Evolutionary conservation across 768 basidiomycete species (phyloP).

Genomic region (Suillus discolor): DNA sequence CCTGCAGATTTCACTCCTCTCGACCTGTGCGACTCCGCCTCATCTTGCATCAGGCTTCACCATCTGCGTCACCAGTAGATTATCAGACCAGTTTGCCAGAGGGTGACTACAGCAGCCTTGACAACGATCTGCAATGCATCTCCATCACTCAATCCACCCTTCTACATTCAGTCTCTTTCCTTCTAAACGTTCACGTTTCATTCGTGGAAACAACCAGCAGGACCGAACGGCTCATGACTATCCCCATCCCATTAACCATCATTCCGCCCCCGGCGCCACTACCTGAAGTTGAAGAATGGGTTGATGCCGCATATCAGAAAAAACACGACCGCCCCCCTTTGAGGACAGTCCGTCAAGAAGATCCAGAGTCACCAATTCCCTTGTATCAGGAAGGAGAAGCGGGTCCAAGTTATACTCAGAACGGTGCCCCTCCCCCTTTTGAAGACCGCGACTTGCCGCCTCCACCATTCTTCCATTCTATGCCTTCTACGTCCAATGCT

Average conservation of each 20-base stretch:
- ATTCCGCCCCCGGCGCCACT: constrained; percentile 78
- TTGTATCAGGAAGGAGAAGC: constrained; percentile 72
- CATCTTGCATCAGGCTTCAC: constrained; percentile 67
- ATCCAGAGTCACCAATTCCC: constrained; percentile 60
- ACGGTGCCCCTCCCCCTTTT: constrained; percentile 78
- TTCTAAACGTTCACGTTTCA: constrained; percentile 70
- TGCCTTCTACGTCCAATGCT: constrained; percentile 58
- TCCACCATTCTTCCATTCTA: constrained; percentile 57
- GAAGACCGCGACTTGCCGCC: constrained; percentile 84
- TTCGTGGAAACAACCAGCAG: constrained; percentile 73
- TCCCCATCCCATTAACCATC: constrained; percentile 70
- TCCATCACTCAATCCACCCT: constrained; percentile 82
- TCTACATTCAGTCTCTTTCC: constrained; percentile 82
- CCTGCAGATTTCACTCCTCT: constrained; percentile 85
- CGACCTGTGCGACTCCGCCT: constrained; percentile 78
- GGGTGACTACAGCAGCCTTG: constrained; percentile 46
- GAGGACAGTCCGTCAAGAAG: constrained; percentile 70
- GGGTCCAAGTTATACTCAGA: constrained; percentile 70
- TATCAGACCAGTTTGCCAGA: constrained; percentile 45
- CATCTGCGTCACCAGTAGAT: constrained; percentile 51
- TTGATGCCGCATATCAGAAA: constrained; percentile 81
- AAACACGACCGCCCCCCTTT: constrained; percentile 84
- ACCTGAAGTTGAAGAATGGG: constrained; percentile 70
- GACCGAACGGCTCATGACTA: constrained; percentile 65
- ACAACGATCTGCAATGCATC: constrained; percentile 66